Evolutionary conservation across 1,139 yeast genomes (phyloP), one percentile per base, ranked within the genome.

Genomic region (Sugiyamaella sp.): DNA sequence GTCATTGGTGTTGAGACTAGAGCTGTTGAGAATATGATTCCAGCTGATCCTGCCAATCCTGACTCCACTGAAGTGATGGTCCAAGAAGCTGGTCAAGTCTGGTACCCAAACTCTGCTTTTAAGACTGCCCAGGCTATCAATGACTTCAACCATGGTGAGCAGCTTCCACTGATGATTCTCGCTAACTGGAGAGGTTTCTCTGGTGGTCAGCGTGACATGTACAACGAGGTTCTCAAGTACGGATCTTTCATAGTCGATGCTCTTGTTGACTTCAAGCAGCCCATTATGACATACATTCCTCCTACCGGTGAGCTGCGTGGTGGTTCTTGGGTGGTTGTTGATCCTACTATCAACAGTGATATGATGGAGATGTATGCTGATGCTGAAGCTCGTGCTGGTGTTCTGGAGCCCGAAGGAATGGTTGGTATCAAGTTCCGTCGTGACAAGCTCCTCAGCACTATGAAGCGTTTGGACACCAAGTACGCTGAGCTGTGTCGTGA

Each of bases 111-210:
- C 77, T 88, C 97, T 58, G 99, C 99, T 14, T 93, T 89, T 80
- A 93, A 93, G 82, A 93, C 99, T 53, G 96, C 99, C 4, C 99
- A 93, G 78, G 98, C 99, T 22, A 93, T 93, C 65, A 87, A 86
- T 64, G 99, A 93, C 71, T 93, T 93, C 82, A 93, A 93, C 79
- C 79, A 89, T 70, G 99, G 99, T 80, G 99, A 93, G 74, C 95
- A 90, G 74, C 80, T 93, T 67, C 99, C 99, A 60, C 80, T 93
- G 73, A 89, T 93, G 96, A 90, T 93, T 64, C 77, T 93, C 66
- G 99, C 99, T 56, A 93, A 93, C 81, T 93, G 99, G 99, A 87
- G 99, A 84, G 99, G 99, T 69, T 93, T 93, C 83, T 90, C 97
- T 62, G 99, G 99, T 79, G 99, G 99, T 74, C 99, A 95, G 79